These are phyloP conservation scores for Aureobasidium sp. DNA, from an alignment of 2,329 filamentous ascomycete genomes.

Conservation along the genomic window DNA sequence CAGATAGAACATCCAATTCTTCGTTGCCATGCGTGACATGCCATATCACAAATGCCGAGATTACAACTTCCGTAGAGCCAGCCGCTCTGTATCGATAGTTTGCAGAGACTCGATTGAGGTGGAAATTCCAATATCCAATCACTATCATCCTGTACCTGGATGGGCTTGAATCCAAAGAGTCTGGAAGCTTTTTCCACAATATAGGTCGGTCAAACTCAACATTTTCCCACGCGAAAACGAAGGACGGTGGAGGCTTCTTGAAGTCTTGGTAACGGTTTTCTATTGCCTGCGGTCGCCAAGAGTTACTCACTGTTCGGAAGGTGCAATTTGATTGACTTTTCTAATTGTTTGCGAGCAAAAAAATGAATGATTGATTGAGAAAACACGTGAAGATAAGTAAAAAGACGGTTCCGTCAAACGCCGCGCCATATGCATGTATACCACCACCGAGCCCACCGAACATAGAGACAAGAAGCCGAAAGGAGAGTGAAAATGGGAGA, in stretches of 20 bases:
- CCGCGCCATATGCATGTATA: conserved; percentile 15
- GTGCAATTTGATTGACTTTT: no score
- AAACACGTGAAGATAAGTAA: neutral
- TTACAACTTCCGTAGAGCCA: no score
- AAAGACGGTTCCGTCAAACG: neutral
- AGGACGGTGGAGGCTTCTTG: neutral
- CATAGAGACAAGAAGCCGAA: neutral
- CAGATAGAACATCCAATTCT: no score
- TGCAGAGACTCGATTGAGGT: neutral
- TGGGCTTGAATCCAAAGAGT: neutral
- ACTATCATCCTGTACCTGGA: neutral
- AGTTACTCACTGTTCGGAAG: neutral
- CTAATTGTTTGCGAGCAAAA: neutral
- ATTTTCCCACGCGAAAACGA: neutral
- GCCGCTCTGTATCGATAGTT: neutral
- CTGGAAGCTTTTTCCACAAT: conserved; percentile 2
- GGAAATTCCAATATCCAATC: neutral
- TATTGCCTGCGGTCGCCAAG: conserved; percentile 2
- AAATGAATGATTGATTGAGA: neutral
- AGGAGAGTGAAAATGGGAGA: neutral
- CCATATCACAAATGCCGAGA: no score
- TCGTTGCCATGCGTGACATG: no score
- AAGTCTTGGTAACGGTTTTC: conserved; percentile 3
- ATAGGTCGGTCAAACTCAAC: neutral
- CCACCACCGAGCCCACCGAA: neutral